Conservation (phyloP, 768 basidiomycete genomes). For the Serendipita sp. region DNA sequence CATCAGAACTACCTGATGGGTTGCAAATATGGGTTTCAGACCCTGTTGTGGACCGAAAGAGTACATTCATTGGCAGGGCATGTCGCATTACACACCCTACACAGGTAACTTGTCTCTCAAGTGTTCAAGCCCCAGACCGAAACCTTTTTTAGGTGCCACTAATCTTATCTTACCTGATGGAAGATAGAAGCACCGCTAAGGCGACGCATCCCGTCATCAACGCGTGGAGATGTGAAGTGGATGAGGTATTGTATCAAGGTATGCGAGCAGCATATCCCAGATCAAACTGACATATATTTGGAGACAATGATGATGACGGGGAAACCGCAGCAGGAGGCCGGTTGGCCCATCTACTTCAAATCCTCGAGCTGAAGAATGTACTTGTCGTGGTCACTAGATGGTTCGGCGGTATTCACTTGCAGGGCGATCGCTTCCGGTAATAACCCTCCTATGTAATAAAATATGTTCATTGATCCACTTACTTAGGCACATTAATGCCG, state of each 20-base stretch:
- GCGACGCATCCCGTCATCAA: conserved; percentile 69
- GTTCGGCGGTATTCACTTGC: conserved; percentile 83
- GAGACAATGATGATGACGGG: conserved; percentile 90
- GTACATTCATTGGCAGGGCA: conserved; percentile 71
- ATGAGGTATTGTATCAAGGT: conserved; percentile 61
- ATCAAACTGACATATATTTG: neutral
- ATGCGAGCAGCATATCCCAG: neutral
- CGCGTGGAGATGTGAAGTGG: conserved; percentile 63
- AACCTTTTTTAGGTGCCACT: conserved; percentile 36
- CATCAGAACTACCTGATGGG: conserved; percentile 32
- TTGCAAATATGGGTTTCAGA: conserved; percentile 56
- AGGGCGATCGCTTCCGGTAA: conserved; percentile 63
- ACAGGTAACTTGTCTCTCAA: conserved; percentile 31
- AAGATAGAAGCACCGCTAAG: conserved; percentile 54
- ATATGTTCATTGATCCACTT: conserved; percentile 7
- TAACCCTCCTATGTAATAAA: neutral
- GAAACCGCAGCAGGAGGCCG: conserved; percentile 87
- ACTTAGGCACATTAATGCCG: conserved; percentile 76
- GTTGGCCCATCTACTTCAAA: conserved; percentile 78
- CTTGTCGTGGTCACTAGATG: conserved; percentile 86
- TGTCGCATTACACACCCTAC: conserved; percentile 62
- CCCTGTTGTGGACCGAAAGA: conserved; percentile 73
- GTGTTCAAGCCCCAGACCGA: neutral
- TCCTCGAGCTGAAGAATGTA: conserved; percentile 67
- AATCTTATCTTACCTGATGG: conserved; percentile 47